phyloP scores from a whole-genome alignment of 2,329 filamentous ascomycete genomes.

The Hypoxylon sp. region DNA sequence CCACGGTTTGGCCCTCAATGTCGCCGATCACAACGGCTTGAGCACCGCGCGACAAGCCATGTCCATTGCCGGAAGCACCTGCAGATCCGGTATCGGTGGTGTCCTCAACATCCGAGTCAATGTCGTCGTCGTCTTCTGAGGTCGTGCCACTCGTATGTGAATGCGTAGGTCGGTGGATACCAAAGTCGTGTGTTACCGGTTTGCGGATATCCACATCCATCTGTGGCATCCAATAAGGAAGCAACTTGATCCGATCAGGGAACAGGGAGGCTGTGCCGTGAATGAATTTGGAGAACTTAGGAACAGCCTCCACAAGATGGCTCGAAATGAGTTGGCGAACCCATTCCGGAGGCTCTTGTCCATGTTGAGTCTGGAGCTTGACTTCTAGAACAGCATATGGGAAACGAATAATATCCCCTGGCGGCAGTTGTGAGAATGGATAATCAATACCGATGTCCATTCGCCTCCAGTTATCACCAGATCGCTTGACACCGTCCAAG shows the following conservation, averaged over 20 bases:
- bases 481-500: conserved; percentile 79
- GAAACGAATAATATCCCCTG: conserved; percentile 88
- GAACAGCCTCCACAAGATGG: conserved; percentile 97
- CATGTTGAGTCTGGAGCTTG: conserved; percentile 95
- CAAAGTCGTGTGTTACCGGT: conserved; percentile 87
- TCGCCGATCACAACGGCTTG: conserved; percentile 60
- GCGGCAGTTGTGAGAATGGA: conserved; percentile 89
- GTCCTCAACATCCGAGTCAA: conserved; percentile 75
- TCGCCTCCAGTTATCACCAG: conserved; percentile 92
- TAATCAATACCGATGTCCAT: conserved; percentile 98
- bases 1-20: conserved; percentile 84
- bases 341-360: conserved; percentile 96
- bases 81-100: conserved; percentile 53
- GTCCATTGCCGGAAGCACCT: conserved; percentile 34
- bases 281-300: conserved; percentile 99
- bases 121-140: conserved; percentile 79
- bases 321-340: conserved; percentile 92
- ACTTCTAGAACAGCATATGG: conserved; percentile 97
- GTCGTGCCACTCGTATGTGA: conserved; percentile 82
- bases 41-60: conserved; percentile 41
- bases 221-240: conserved; percentile 98
- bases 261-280: conserved; percentile 92
- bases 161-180: conserved; percentile 83
- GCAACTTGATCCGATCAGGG: conserved; percentile 85
- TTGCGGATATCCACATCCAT: conserved; percentile 99